Evolutionary conservation across 2,329 filamentous ascomycete genomes (phyloP).

Genomic region (Falciphora oryzae): DNA sequence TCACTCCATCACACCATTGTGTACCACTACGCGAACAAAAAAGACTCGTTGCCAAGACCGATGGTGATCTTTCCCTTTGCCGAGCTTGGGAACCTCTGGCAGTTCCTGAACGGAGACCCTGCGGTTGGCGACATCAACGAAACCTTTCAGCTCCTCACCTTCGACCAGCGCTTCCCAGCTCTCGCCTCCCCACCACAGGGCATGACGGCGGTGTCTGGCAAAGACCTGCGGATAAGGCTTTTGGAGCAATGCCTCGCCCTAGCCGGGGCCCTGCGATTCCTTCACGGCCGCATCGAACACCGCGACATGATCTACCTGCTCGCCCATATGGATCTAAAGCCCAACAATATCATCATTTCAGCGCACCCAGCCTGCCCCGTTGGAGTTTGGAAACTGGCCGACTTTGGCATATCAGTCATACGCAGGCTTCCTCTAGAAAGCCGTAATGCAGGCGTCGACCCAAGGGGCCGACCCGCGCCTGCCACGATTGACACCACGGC

Average conservation of each 20-base stretch:
- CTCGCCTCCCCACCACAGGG: background rate
- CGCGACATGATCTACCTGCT: constrained; percentile 10
- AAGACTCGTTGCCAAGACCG: background rate
- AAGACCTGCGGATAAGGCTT: constrained; percentile 2
- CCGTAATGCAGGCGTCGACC: no score
- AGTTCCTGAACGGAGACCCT: constrained; percentile 9
- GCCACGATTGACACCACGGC: constrained; percentile 8
- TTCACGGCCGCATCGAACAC: constrained; percentile 12
- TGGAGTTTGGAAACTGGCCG: constrained; percentile 13
- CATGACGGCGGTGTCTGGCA: background rate
- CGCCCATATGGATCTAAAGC: constrained; percentile 15
- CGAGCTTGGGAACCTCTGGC: constrained; percentile 12
- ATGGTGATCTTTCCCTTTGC: constrained; percentile 13
- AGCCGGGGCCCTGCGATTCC: constrained; percentile 13
- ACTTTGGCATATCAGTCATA: constrained; percentile 15
- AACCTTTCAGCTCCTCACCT: background rate
- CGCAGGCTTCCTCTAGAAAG: background rate
- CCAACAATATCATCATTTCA: constrained; percentile 13
- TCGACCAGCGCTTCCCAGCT: background rate
- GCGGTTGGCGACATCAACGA: background rate
- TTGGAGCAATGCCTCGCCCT: constrained; percentile 12
- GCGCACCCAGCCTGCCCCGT: constrained; percentile 6
- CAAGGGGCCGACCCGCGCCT: background rate
- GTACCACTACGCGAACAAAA: background rate
- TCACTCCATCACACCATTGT: constrained; percentile 13